phyloP scores from a whole-genome alignment of 176 grass and related monocot species.

The Hordeum marinum region DNA sequence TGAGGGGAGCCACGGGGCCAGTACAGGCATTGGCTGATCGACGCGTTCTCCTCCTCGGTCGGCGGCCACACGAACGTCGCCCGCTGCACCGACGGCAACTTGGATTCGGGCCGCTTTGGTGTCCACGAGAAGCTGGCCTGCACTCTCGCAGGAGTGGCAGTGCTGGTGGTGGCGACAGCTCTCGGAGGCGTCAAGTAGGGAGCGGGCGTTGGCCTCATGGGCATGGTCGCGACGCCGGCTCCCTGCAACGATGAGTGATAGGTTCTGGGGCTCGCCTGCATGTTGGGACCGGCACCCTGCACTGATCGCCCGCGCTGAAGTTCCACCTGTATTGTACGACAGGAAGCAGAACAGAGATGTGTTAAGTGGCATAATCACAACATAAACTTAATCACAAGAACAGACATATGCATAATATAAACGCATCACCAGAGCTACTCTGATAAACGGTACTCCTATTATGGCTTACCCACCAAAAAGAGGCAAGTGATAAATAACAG shows the following conservation, averaged over 20 bases:
- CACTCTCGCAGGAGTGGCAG: not conserved
- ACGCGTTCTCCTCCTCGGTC: not conserved
- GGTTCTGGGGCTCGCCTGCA: not conserved
- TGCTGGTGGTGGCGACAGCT: not conserved
- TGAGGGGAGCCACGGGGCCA: not conserved
- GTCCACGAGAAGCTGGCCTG: not conserved
- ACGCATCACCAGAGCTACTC: not conserved
- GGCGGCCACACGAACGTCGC: slow-evolving; percentile 11
- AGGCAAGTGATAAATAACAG: not conserved
- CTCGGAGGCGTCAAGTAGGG: not conserved
- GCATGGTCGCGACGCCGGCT: not conserved
- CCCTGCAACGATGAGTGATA: not conserved
- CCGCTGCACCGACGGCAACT: not conserved
- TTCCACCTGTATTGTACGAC: slow-evolving; percentile 11
- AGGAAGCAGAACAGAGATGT: not conserved
- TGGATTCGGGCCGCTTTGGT: not conserved
- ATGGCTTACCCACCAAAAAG: not conserved
- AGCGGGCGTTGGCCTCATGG: not conserved
- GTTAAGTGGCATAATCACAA: not conserved
- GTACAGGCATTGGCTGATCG: not conserved
- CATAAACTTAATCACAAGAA: not conserved
- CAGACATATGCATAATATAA: not conserved
- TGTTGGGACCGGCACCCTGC: not conserved
- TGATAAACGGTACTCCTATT: not conserved
- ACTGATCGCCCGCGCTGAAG: not conserved